Conservation (phyloP, 1,139 yeast species). For the Candida albicans region DNA sequence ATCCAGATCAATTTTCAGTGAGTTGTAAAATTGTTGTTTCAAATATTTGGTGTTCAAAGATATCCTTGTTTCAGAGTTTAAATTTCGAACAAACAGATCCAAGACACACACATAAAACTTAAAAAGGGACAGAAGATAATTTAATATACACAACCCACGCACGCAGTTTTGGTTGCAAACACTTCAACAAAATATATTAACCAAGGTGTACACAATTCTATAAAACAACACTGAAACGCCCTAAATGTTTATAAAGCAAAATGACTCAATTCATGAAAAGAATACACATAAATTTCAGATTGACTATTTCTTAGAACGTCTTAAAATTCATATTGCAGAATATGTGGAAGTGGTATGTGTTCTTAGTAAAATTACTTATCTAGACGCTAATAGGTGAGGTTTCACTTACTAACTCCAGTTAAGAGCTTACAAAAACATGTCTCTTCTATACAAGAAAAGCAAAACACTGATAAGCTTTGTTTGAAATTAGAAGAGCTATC, state of each 20-base stretch:
- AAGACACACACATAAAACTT: background rate
- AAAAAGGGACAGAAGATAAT: too few relatives aligned
- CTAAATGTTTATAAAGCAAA: too few relatives aligned
- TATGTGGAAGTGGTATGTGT: slow-evolving; percentile 9
- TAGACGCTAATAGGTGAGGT: too few relatives aligned
- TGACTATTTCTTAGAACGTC: slow-evolving; percentile 11
- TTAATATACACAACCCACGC: too few relatives aligned
- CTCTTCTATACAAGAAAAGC: slow-evolving; percentile 4
- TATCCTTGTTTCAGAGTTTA: background rate
- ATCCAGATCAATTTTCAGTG: background rate
- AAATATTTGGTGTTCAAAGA: background rate
- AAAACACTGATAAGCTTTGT: slow-evolving; percentile 7
- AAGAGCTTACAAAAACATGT: background rate
- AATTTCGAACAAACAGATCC: background rate
- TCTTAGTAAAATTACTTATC: background rate
- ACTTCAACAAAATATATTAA: too few relatives aligned
- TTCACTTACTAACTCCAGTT: too few relatives aligned
- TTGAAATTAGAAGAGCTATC: slow-evolving; percentile 6
- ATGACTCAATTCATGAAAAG: too few relatives aligned
- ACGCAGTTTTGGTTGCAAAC: background rate
- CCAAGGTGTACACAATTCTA: too few relatives aligned
- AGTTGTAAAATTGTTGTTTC: background rate
- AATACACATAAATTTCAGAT: slow-evolving; percentile 3
- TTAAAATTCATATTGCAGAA: slow-evolving; percentile 5
- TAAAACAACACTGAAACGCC: slow-evolving; percentile 2